A percentile compares a stretch with the other conserved stretches of the same genome.
phyloP scores from a whole-genome alignment of 2,329 filamentous ascomycete species.

The Diplodia intermedia region DNA sequence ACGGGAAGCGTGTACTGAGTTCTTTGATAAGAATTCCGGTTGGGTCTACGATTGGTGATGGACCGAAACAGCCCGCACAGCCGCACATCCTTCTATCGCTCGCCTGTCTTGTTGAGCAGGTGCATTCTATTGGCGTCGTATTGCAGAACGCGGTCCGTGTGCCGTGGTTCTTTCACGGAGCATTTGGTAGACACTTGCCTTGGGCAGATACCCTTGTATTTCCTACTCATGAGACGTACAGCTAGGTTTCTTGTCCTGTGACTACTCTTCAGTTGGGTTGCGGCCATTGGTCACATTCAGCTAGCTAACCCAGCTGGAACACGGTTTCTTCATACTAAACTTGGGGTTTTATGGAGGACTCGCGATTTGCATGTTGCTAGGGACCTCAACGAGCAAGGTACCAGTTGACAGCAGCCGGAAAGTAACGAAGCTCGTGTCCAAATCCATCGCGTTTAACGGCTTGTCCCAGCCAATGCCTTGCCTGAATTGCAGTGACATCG shows the following conservation, averaged over 20 bases:
- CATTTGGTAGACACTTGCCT: background rate
- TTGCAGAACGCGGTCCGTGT: background rate
- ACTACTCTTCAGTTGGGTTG: background rate
- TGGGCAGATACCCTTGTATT: conserved; percentile 26
- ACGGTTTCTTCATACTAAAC: background rate
- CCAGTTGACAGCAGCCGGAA: no score
- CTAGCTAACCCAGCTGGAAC: background rate
- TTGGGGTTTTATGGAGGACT: background rate
- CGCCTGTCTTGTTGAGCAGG: background rate
- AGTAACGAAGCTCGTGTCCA: background rate
- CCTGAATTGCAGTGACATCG: no score
- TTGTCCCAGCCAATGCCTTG: no score
- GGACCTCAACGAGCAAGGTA: no score
- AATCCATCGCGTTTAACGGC: no score
- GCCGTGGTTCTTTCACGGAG: background rate
- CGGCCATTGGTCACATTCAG: background rate
- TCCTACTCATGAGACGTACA: conserved; percentile 6
- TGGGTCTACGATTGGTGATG: conserved; percentile 88
- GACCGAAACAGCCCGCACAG: no score
- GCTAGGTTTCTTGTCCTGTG: background rate
- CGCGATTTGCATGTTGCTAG: background rate
- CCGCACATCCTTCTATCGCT: background rate
- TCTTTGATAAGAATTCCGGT: conserved; percentile 77
- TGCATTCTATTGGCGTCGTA: conserved; percentile 26
- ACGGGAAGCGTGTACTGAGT: conserved; percentile 83